Conservation (phyloP, 495 filamentous ascomycete species). For the Penicillium canescens region DNA sequence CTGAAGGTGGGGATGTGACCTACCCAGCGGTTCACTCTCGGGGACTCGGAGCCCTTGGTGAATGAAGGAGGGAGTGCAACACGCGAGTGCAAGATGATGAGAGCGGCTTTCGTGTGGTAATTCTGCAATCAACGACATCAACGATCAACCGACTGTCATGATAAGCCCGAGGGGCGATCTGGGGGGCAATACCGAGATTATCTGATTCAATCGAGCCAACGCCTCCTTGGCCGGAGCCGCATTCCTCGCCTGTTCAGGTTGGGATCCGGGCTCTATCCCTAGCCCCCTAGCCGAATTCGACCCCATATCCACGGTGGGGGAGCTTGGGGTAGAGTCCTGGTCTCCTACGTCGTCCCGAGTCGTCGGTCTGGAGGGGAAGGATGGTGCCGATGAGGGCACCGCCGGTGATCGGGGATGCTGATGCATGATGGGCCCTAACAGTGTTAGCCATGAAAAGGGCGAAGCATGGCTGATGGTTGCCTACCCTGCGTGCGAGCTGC, state of each 20-base stretch:
- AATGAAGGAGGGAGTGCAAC: constrained; percentile 65
- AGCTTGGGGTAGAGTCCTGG: constrained; percentile 38
- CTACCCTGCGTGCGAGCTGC: constrained; percentile 9
- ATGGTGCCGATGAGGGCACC: constrained; percentile 57
- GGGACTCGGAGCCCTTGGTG: constrained; percentile 56
- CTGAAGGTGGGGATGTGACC: constrained; percentile 30
- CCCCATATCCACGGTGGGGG: constrained; percentile 37
- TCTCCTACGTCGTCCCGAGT: constrained; percentile 73
- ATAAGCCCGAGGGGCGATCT: constrained; percentile 1
- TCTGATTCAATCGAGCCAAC: constrained; percentile 79
- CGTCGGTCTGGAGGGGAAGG: constrained; percentile 64
- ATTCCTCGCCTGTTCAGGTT: constrained; percentile 42
- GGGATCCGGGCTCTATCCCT: constrained; percentile 44
- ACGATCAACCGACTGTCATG: constrained; percentile 8
- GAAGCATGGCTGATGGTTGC: constrained; percentile 6
- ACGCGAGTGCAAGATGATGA: constrained; percentile 80
- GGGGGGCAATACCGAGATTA: constrained; percentile 71
- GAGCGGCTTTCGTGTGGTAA: constrained; percentile 85
- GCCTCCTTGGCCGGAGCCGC: constrained; percentile 52
- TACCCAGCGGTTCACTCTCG: constrained; percentile 92
- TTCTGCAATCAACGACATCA: constrained; percentile 56
- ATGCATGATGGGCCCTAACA: constrained; percentile 62
- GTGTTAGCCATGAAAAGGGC: constrained; percentile 1
- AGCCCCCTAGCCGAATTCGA: constrained; percentile 37
- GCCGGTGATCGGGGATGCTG: constrained; percentile 75